Conservation (phyloP, 306 rosid species). For the Vigna trinervia region DNA sequence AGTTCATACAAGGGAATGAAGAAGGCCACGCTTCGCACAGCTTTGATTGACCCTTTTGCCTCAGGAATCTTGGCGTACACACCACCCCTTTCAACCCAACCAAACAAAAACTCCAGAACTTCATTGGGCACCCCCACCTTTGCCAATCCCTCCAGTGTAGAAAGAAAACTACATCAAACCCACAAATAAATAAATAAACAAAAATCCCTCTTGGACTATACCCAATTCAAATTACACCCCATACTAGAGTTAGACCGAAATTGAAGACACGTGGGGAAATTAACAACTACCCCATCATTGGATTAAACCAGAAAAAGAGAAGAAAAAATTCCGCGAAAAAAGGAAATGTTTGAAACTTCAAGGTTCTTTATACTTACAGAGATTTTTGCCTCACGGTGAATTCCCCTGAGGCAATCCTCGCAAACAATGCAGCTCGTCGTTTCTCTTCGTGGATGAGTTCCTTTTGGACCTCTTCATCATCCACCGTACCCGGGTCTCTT, state of each 20-base stretch:
- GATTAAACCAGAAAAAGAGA: background rate
- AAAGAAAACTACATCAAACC: conserved; percentile 63
- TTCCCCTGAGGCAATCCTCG: conserved; percentile 84
- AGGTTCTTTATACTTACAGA: conserved; percentile 55
- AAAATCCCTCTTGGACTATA: background rate
- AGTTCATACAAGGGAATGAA: conserved; percentile 91
- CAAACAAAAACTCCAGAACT: conserved; percentile 61
- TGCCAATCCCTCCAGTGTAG: conserved; percentile 62
- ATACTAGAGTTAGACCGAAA: background rate
- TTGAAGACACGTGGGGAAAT: background rate
- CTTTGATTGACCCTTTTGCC: conserved; percentile 77
- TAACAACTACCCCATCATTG: conserved; percentile 32
- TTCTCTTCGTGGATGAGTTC: conserved; percentile 58
- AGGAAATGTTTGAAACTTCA: conserved; percentile 34
- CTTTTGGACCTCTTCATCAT: conserved; percentile 47
- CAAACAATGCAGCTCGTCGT: conserved; percentile 68
- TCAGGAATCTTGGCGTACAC: conserved; percentile 71
- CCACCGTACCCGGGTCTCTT: conserved; percentile 60
- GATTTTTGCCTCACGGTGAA: conserved; percentile 68
- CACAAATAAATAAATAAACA: conserved; percentile 28
- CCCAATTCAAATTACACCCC: conserved; percentile 35
- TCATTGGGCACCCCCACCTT: conserved; percentile 75
- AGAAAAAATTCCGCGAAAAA: background rate
- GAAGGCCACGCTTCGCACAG: conserved; percentile 83
- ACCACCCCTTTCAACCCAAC: conserved; percentile 53